Base-by-base conservation (phyloP, 2,329 filamentous ascomycete species). In the Fusarium aywerte region DNA sequence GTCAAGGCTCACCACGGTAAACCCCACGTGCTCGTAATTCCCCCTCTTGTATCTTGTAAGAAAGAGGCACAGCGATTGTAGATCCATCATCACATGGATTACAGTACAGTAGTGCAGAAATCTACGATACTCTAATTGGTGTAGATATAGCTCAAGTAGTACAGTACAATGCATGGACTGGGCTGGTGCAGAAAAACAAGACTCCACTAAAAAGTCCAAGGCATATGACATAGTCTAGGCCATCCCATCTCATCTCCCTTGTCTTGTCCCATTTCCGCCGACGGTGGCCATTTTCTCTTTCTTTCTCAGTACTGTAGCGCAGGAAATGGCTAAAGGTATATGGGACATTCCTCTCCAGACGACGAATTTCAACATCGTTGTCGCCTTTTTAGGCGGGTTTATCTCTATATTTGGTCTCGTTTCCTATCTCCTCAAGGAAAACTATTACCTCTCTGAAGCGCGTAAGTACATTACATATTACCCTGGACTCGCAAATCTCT, bases 331-430 rank as follows among this genome's bases (percentile, higher is more conserved):
- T 29, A 36, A 54, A 11, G 55, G 51, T 25, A 75, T 77, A 25
- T 79, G 77, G 77, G 69, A 69, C 7, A 67, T 79, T 8, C 77
- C 77, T 20, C 81, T 93, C 40, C 84, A 84, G 7, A 73, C 90
- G 32, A 89, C 85, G 66, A 91, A 93, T 76, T 97, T 97, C 83
- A 96, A 97, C 79, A 91, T 96, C 67, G 87, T 93, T 54, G 89
- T 92, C 75, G 90, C 91, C 52, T 86, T 92, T 9, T 79, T 97
- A 13, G 94, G 94, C 15, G 94, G 92, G 3, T 97, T 96, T 80
- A 89, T 97, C 64, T 93, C 92, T 0, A 70, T 96, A n/a, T 97
- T 97, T 74, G 93, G 93, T 5, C 81, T 97, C 40, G 92, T 97
- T 1, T 97, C 93, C 1, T 97, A 93, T 75, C 85, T 97, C 18